Base-by-base conservation (phyloP, 2,329 filamentous ascomycete species). In the Talaromyces marneffei region DNA sequence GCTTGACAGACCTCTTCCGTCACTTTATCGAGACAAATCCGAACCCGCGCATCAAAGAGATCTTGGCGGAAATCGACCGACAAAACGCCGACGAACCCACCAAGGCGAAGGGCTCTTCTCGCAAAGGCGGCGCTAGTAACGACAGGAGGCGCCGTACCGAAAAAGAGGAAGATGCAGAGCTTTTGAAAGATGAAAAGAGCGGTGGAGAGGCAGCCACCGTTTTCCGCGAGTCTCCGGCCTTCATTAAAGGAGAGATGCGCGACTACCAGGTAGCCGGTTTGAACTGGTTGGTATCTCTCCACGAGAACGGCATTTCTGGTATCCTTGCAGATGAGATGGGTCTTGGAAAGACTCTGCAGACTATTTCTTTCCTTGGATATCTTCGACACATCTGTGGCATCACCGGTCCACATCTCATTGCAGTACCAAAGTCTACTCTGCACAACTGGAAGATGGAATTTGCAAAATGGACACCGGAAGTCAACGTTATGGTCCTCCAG, bases 371-470 rank as follows among this genome's bases (percentile, higher is more conserved):
- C 77, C 79, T 99, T 35, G 94, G 94, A 2, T 99, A 99, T 72
- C 81, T 99, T 46, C 87, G 94, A 70, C 94, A 96, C 76, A 86
- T 97, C 63, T 88, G 91, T 76, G 91, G 87, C 64, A 97, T 92
- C 67, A 91, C 85, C 6, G 94, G 94, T 0, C 94, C 94, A 4
- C 94, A 99, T 77, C 81, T 99, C 46, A 85, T 99, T 57, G 89
- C 85, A 4, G 94, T 99, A 4, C 94, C 94, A 44, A 99, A 99
- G 74, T 97, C 94, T 12, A 99, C 94, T 0, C 84, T 99, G 6
- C 93, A 99, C 78, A 99, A 99, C 76, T 99, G 94, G 94, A 91
- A 92, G 77, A 87, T 94, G 68, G 94, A 99, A 74, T 97, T 97
- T 72, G 84, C 84, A 59, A 90, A 81, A 71, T 99, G 94, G 94